Base-by-base conservation (phyloP, 2,329 filamentous ascomycete genomes). In the Fusarium incarnatum region DNA sequence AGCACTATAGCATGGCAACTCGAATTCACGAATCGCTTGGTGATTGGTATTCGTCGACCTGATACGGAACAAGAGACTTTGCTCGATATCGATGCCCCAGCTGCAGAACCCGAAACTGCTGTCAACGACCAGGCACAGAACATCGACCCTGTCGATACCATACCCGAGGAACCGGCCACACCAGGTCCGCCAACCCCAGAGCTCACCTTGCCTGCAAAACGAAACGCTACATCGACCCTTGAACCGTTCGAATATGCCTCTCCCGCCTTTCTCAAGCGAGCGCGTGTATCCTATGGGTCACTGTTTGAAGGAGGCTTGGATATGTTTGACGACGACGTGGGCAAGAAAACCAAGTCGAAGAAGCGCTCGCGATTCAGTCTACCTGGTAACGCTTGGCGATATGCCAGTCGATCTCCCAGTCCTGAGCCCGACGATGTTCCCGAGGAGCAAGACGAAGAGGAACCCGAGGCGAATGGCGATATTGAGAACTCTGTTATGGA, bases 191-290 rank as follows among this genome's bases (percentile, higher is more conserved):
- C 61, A 34, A 68, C 73, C 18, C 67, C 72, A 16, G 67, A 72
- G 23, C 50, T 60, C 23, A 58, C 62, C 13, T 50, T 77, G 2
- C 75, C 79, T 7, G 70, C 72, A 20, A 83, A 82, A 49, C 78
- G 80, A 61, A 64, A 71, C 8, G 78, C 77, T 22, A 75, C 82
- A 8, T 65, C 78, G 22, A 75, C 75, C 4, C 71, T 82, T 47
- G 82, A 82, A 11, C 73, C 82, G 46, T 81, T 84, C 20, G 87
- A 91, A 71, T 96, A 89, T 81, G 84, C 87, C 7, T 97, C 94
- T 5, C 94, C 94, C 1, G 92, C 93, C 1, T 97, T 97, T 72
- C 81, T 93, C 22, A 94, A 92, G 77, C 86, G 91, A 56, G 86
- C 88, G 16, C 85, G 91, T 58, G 82, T 91, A 6, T 94, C 92